Evolutionary conservation across 257 asterid genomes (phyloP).

Genomic region (Capsicum rhomboideum): DNA sequence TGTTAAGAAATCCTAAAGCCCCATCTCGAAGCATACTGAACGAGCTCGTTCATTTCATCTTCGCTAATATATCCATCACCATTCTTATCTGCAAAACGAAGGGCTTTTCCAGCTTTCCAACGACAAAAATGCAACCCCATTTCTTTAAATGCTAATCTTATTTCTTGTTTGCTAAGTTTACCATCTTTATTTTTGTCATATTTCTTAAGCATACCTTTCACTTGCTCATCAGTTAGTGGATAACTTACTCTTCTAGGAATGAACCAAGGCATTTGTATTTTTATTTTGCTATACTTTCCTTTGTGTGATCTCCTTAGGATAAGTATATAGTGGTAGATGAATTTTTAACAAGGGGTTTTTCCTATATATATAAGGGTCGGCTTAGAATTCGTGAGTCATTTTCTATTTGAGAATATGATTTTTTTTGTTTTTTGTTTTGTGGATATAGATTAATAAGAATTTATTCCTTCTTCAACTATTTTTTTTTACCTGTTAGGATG

Average conservation of each 20-base stretch:
- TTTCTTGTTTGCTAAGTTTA: not conserved
- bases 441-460: not conserved
- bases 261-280: not conserved
- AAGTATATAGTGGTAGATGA: not conserved
- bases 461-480: not conserved
- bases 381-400: too few relatives aligned
- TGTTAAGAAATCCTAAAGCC: not conserved
- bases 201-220: not conserved
- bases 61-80: constrained; percentile 13
- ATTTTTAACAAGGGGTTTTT: not conserved
- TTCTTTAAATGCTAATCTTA: not conserved
- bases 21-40: not conserved
- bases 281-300: too few relatives aligned
- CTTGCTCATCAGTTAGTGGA: not conserved
- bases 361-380: too few relatives aligned
- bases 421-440: too few relatives aligned
- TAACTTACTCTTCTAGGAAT: not conserved
- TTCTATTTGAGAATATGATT: not conserved
- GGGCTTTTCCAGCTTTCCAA: constrained; percentile 6
- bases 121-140: not conserved
- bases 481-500: not conserved
- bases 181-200: constrained; percentile 14
- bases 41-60: constrained; percentile 1
- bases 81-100: not conserved
- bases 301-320: too few relatives aligned